Base-by-base conservation (phyloP, 2,329 filamentous ascomycete species). In the Xylariomycetidae sp. region DNA sequence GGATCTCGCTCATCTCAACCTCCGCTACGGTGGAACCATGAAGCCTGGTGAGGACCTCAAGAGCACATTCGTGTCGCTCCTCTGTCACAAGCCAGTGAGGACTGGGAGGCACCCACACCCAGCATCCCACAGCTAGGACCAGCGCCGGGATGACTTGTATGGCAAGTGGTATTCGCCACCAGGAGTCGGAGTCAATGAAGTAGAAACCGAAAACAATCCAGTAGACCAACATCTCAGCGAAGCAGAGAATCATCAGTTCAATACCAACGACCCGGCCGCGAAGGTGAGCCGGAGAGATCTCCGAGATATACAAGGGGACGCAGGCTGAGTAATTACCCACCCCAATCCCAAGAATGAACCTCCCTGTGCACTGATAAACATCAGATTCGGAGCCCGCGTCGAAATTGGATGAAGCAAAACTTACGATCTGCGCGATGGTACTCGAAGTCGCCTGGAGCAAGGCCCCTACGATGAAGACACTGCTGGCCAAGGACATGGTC, bases 1-100 rank as follows among this genome's bases (percentile, higher is more conserved):
- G 43, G 14, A 49, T 49, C 16, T 43, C 48, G 9, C 32, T 68
- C 34, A 82, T 78, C 57, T 82, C 78, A 13, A 75, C 52, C 48
- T 80, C 77, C 0, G 64, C 48, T 3, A 36, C 42, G 15, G 34
- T 44, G 12, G 48, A 48, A 12, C 49, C 50, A 26, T 53, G 49
- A n/a, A 51, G 31, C 5, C 46, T 39, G 2, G 49, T 38, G 5
- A 53, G 39, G 12, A 53, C 44, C 36, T 53, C 50, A 12, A 43
- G 44, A 5, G 49, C 47, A 22, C 50, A 53, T 2, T 46, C 37
- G 19, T 49, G 41, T 17, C 50, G 40, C 16, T 50, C 44, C 27
- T 50, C 33, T 8, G 46, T 32, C 6, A 48, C 49, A 15, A 53
- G 36, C 49, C 50, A 51, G 23, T 46, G 47, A 4, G 49, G 50